Base-by-base conservation (phyloP, 2,329 filamentous ascomycete species). In the Colletotrichum nymphaeae region DNA sequence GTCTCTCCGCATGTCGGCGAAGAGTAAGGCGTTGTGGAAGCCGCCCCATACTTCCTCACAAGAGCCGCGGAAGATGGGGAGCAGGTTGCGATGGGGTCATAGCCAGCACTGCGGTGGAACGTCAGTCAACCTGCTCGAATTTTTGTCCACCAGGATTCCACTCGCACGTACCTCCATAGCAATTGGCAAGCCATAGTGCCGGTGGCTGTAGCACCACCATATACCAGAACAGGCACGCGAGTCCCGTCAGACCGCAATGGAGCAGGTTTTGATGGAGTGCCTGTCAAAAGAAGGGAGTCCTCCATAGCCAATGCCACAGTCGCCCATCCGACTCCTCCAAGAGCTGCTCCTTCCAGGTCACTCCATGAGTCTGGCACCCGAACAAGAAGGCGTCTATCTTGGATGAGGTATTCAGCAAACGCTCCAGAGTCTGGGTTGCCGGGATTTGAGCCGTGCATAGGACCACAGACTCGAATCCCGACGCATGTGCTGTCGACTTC, bases 151-250 rank as follows among this genome's bases (percentile, higher is more conserved):
- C 26, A 26, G n/a, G 16, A 16, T 1, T 22, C 1, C 24, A 22
- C 12, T 67, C 69, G 1, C 16, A 76, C 76, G 69, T 46, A 79
- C 79, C 69, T 53, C 26, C 72, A 76, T 30, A 81, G 63, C 4
- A 81, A n/a, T 55, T 81, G 80, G 42, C 68, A 75, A 1, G 80
- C 78, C 72, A 80, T 78, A 0, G 76, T 79, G 2, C 80, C 80
- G 0, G 78, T 77, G 1, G 78, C 78, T 1, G 80, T 80, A 0
- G 74, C 77, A 4, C 75, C 80, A 5, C 80, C 80, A 24, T 80
- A 81, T 2, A 81, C 76, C 2, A 81, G 60, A 3, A 81, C 77
- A 1, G 78, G 77, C 11, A 62, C 42, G 6, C 9, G 59, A 8
- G 58, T 19, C 3, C n/a, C 22, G 22, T 62, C 19, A 78, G 59